Conservation (phyloP, 176 grass and related monocot species). For the Juncus effusus region DNA sequence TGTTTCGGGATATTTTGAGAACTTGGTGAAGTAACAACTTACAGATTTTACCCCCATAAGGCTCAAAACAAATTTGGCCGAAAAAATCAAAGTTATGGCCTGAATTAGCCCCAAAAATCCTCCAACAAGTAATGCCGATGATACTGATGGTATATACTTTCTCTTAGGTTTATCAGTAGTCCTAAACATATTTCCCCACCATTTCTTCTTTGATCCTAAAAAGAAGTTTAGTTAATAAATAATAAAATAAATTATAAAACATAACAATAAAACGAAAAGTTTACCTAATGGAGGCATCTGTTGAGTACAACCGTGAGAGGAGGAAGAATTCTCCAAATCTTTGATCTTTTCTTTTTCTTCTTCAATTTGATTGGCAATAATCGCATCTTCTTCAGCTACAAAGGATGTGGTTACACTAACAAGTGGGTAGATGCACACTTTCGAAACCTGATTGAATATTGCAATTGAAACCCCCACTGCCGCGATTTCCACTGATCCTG, state of each 20-base stretch:
- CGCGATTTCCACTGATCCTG: slow-evolving; percentile 77
- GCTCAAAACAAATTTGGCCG: slow-evolving; percentile 58
- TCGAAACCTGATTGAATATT: slow-evolving; percentile 85
- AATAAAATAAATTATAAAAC: neutral
- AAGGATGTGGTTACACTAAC: slow-evolving; percentile 89
- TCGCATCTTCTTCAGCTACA: slow-evolving; percentile 70
- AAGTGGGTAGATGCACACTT: slow-evolving; percentile 84
- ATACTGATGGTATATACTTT: slow-evolving; percentile 49
- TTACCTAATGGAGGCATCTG: slow-evolving; percentile 23
- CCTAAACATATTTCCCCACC: slow-evolving; percentile 1
- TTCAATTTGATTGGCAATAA: slow-evolving; percentile 14
- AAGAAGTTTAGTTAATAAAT: neutral
- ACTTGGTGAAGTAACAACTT: slow-evolving; percentile 33
- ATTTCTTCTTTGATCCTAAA: slow-evolving; percentile 14
- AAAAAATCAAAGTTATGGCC: slow-evolving; percentile 68
- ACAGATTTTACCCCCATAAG: slow-evolving; percentile 76
- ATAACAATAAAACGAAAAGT: slow-evolving; percentile 1
- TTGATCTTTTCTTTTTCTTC: slow-evolving; percentile 26
- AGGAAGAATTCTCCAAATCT: slow-evolving; percentile 18
- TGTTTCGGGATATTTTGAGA: neutral
- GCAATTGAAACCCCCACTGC: slow-evolving; percentile 77
- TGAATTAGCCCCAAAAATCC: slow-evolving; percentile 54
- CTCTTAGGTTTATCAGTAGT: neutral
- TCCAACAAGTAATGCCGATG: slow-evolving; percentile 51
- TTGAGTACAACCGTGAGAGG: slow-evolving; percentile 3